phyloP scores from a whole-genome alignment of 176 grass and related monocot genomes.

The Thinopyrum elongatum region DNA sequence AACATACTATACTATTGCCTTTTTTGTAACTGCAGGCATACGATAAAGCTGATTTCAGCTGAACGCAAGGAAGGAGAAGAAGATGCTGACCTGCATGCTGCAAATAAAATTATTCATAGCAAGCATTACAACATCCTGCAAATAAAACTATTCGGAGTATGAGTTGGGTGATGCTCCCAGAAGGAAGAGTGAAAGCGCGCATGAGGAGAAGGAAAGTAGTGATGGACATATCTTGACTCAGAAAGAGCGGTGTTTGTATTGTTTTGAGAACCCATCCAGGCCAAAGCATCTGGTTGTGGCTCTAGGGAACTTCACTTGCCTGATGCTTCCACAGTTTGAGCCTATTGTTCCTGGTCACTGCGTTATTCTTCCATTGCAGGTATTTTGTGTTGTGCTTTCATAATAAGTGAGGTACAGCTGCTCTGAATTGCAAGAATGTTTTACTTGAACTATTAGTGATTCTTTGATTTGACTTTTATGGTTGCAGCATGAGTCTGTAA shows the following conservation, averaged over 20 bases:
- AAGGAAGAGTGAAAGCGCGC: constrained; percentile 41
- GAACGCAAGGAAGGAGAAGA: constrained; percentile 67
- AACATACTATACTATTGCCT: neutral
- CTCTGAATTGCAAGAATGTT: neutral
- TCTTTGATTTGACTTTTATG: constrained; percentile 12
- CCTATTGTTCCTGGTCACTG: constrained; percentile 59
- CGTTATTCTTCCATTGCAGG: constrained; percentile 1
- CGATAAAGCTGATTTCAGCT: constrained; percentile 36
- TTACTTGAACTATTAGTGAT: neutral
- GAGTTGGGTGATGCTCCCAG: constrained; percentile 72
- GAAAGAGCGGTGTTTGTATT: constrained; percentile 79
- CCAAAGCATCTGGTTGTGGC: constrained; percentile 89
- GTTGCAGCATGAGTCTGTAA: constrained; percentile 67
- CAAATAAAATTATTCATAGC: constrained; percentile 70
- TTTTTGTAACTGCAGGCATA: constrained; percentile 37
- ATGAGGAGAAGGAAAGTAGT: constrained; percentile 34
- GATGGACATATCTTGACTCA: constrained; percentile 52
- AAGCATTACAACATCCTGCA: constrained; percentile 72
- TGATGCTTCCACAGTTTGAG: constrained; percentile 81
- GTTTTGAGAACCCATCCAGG: constrained; percentile 44
- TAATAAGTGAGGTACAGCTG: neutral
- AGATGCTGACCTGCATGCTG: constrained; percentile 65
- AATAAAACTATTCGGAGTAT: constrained; percentile 34
- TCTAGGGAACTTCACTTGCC: constrained; percentile 86
- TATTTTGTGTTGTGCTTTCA: constrained; percentile 15